Evolutionary conservation across 2,329 filamentous ascomycete species (phyloP).

Genomic region (Paraconiothyrium sp.): DNA sequence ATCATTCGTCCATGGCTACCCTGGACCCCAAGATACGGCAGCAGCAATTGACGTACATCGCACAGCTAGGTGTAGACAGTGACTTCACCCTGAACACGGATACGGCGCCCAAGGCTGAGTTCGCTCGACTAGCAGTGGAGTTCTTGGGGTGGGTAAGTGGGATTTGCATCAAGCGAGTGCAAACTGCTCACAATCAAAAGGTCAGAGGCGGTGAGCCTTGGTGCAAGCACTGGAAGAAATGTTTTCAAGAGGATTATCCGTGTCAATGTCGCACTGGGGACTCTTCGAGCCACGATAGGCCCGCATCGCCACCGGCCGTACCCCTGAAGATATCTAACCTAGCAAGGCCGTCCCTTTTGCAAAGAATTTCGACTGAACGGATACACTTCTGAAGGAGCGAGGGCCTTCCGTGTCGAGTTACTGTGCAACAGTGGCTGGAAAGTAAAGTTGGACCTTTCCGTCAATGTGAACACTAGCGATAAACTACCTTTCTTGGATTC

Average conservation of each 20-base stretch:
- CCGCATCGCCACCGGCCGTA: background rate
- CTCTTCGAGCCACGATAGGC: background rate
- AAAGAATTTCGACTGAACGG: background rate
- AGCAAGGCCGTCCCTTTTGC: background rate
- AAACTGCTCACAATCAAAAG: background rate
- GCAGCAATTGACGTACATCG: conserved; percentile 4
- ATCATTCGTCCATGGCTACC: background rate
- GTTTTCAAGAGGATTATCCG: conserved; percentile 1
- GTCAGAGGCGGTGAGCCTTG: background rate
- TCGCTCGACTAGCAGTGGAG: conserved; percentile 5
- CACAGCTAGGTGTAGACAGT: background rate
- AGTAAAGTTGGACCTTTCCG: no score
- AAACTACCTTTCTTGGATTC: no score
- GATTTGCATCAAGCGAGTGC: background rate
- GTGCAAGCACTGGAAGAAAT: conserved; percentile 9
- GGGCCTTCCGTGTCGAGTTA: no score
- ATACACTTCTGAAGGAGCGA: background rate
- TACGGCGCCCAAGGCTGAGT: conserved; percentile 3
- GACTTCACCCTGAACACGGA: background rate
- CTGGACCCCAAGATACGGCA: background rate
- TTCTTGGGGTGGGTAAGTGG: conserved; percentile 1
- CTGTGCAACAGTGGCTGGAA: no score
- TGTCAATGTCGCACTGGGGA: background rate
- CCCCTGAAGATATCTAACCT: background rate
- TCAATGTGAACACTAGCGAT: no score